Base-by-base conservation (phyloP, 176 grass and related monocot genomes). In the Aechmea fasciata region DNA sequence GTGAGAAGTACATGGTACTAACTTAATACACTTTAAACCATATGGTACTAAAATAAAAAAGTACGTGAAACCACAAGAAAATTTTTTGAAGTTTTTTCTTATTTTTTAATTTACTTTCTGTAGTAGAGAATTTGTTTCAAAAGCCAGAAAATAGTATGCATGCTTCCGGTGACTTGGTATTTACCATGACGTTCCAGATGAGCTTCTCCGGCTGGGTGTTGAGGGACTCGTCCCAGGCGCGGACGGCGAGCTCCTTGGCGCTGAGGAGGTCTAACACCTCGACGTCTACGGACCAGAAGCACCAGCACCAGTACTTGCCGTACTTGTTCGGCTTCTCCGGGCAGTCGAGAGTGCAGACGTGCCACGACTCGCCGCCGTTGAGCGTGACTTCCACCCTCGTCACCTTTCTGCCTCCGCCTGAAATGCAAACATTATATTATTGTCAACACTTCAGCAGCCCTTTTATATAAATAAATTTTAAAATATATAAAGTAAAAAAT, bases 261-360 rank as follows among this genome's bases (percentile, higher is more conserved):
- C 81, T 82, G n/a, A 97, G 84, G 3, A 97, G 74, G 55, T 85
- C 86, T 13, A 83, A 48, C 0, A 90, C 77, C 71, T 97, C 89
- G 0, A 97, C 62, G 5, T 92, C 86, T 2, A 90, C 29, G 12
- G 86, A 89, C 94, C 89, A 97, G 82, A 97, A 97, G 82, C 89
- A 89, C 93, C 93, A 97, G 80, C 93, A 97, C 93, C 93, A 97
- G 70, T 87, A 87, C 65, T 79, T 87, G 48, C 93, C 93, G 51
- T 85, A 97, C 71, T 85, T 90, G 62, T 41, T 87, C 1, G 93
- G 89, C 66, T 76, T 81, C 75, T 92, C 93, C 2, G 79, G 79
- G 69, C 83, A 84, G 19, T 92, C 72, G 0, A 97, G 71, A 1
- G 49, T 22, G 61, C 86, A 83, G 24, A 97, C 82, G 4, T 26